phyloP scores from a whole-genome alignment of 2,329 filamentous ascomycete species.

The Cordyceps cateniannulata region DNA sequence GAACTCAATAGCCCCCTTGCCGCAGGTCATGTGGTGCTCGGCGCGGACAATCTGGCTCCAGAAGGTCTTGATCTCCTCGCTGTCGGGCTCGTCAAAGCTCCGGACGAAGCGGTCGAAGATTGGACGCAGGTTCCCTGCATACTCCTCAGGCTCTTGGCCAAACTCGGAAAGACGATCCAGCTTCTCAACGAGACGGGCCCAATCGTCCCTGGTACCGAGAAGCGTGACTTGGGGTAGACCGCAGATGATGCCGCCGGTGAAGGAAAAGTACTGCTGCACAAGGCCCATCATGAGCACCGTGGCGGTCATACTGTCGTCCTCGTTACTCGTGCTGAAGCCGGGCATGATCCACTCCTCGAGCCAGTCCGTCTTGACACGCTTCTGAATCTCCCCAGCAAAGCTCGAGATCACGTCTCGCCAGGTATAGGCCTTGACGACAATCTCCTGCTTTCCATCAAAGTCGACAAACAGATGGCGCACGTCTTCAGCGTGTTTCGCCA shows the following conservation, averaged over 20 bases:
- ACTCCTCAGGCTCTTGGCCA: constrained; percentile 35
- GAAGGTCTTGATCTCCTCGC: constrained; percentile 29
- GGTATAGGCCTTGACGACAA: constrained; percentile 23
- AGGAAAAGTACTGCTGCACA: constrained; percentile 34
- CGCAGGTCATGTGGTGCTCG: constrained; percentile 24
- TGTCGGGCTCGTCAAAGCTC: constrained; percentile 34
- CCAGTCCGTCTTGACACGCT: constrained; percentile 33
- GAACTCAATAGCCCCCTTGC: constrained; percentile 26
- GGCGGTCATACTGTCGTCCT: constrained; percentile 32
- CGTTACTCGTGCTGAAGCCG: constrained; percentile 35
- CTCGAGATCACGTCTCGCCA: constrained; percentile 23
- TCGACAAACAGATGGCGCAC: constrained; percentile 39
- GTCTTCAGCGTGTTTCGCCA: constrained; percentile 40
- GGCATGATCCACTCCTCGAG: constrained; percentile 36
- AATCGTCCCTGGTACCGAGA: constrained; percentile 32
- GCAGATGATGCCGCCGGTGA: constrained; percentile 31
- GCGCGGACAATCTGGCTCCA: constrained; percentile 37
- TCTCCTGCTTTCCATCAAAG: constrained; percentile 35
- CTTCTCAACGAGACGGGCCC: constrained; percentile 32
- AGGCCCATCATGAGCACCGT: constrained; percentile 39
- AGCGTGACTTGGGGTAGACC: constrained; percentile 38
- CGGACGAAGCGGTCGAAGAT: constrained; percentile 38
- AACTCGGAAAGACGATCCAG: constrained; percentile 37
- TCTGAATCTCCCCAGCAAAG: constrained; percentile 35
- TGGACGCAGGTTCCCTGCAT: constrained; percentile 33